Percentiles rank a stretch among this genome's conserved stretches.
phyloP scores from a whole-genome alignment of 176 grass and related monocot species.

The Ampelocalamus luodianensis region DNA sequence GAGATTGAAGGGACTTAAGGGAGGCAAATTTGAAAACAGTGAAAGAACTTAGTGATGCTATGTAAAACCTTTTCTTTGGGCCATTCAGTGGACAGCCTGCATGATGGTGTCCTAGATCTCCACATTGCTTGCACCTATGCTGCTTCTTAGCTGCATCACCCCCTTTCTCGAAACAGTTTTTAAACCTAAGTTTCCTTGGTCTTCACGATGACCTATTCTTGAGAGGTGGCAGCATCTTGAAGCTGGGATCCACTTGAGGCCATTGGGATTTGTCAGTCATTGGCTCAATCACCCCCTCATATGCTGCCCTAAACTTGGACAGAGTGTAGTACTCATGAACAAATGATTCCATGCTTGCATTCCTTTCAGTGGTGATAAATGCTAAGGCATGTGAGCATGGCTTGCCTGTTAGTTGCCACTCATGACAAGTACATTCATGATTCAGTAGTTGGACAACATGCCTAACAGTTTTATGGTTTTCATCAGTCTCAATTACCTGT shows the following conservation, averaged over 20 bases:
- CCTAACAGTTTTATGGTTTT: neutral
- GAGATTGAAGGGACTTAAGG: too few relatives aligned
- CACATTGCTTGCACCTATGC: neutral
- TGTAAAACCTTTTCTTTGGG: neutral
- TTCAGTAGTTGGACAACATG: neutral
- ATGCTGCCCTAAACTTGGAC: neutral
- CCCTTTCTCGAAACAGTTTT: neutral
- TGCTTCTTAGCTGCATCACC: neutral
- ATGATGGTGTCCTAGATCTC: neutral
- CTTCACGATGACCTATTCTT: neutral
- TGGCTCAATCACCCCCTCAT: neutral
- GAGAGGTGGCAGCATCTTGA: neutral
- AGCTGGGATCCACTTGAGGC: neutral
- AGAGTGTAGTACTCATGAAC: neutral
- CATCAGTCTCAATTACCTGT: neutral
- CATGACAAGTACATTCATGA: neutral
- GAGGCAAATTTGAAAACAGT: too few relatives aligned
- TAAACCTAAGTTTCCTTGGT: neutral
- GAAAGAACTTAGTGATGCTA: too few relatives aligned
- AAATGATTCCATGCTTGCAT: neutral
- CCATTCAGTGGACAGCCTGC: neutral
- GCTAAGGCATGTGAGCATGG: neutral
- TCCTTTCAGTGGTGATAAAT: neutral
- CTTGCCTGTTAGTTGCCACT: neutral
- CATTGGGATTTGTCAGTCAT: neutral